Base-by-base conservation (phyloP, 768 basidiomycete species). In the Mrakia hoshinonis region DNA sequence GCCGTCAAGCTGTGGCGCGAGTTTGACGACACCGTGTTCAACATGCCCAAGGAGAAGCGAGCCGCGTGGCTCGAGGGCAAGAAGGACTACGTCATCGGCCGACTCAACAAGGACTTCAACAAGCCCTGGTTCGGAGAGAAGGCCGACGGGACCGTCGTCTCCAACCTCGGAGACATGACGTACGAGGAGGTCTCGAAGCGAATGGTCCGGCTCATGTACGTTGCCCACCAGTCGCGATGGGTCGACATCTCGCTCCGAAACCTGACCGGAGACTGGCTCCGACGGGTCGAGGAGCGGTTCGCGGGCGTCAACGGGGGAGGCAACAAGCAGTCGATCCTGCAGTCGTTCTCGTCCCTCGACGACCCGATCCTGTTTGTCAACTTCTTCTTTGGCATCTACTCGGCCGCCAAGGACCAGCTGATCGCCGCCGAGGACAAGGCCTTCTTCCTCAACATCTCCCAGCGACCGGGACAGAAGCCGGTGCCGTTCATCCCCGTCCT, bases 1-100 rank as follows among this genome's bases (percentile, higher is more conserved):
- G 96, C 86, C 46, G 91, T 99, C 80, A 97, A 91, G 83, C 84
- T 99, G 51, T 99, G 96, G 96, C 92, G 93, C 80, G 94, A 98
- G 82, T 97, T 97, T 78, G 96, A 99, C 77, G 88, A 95, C 76
- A 91, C 88, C 29, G 90, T 99, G 69, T 99, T 98, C 85, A 89
- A 88, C 79, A 80, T 97, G 75, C 88, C 95, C 12, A 92, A 93
- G 82, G 96, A 98, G 82, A 99, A 99, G 84, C 89, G 95, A 60
- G 84, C 81, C 18, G 84, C 85, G 0, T 99, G 95, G 95, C 83
- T 98, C 74, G 82, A 83, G 52, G 89, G 93, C 81, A 90, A 87
- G 75, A 88, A 88, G 76, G 87, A 89, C 70, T 93, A 95, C 77
- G 85, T 97, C 55, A 94, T 99, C 76, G 84, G 81, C 55, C 92